Percentiles rank a stretch among this genome's conserved stretches.
Conservation (phyloP, 257 asterid genomes). For the Solanum bukasovii region DNA sequence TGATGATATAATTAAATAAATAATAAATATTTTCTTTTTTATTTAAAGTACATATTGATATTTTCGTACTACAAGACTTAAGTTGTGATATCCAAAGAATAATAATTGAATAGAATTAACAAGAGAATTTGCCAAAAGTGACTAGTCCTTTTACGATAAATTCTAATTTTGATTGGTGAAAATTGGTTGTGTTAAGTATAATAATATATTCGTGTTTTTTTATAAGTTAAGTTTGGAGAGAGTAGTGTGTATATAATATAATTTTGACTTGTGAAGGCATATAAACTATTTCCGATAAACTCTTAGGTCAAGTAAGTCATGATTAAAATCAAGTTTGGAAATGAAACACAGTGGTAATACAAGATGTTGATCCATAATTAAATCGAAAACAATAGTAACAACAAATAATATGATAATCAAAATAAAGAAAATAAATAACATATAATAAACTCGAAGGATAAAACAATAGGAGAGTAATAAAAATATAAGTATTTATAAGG, state of each 20-base stretch:
- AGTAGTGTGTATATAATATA: background rate
- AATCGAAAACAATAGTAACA: too few relatives aligned
- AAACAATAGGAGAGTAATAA: background rate
- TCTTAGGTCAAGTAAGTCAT: too few relatives aligned
- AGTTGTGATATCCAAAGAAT: background rate
- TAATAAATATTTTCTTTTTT: background rate
- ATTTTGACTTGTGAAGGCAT: background rate
- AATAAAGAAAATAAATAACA: too few relatives aligned
- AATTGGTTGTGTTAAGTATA: background rate
- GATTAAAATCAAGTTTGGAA: background rate
- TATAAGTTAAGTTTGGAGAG: background rate
- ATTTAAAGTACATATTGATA: background rate
- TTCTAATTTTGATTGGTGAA: background rate
- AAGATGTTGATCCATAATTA: background rate
- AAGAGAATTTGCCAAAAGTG: background rate
- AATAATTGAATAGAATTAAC: background rate
- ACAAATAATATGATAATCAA: too few relatives aligned
- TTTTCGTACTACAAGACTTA: background rate
- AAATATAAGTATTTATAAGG: background rate
- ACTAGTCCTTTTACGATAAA: background rate
- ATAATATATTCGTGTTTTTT: background rate
- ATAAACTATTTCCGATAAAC: accelerated
- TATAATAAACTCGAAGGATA: too few relatives aligned
- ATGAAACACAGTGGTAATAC: too few relatives aligned
- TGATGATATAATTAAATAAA: background rate